Conservation (phyloP, 2,329 filamentous ascomycete species). For the Colletotrichum melonis region DNA sequence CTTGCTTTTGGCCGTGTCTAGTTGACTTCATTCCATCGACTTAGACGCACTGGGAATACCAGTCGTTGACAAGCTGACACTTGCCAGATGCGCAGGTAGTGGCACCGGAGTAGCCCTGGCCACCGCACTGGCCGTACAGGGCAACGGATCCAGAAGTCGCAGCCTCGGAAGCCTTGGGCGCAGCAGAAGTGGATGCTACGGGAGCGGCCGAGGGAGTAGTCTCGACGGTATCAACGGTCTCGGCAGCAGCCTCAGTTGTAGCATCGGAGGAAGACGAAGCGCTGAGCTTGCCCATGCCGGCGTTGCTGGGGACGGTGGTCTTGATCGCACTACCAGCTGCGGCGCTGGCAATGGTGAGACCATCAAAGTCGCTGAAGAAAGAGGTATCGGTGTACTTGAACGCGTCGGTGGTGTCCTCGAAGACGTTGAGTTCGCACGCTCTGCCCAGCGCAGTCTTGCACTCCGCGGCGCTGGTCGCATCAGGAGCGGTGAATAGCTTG, state of each 20-base stretch:
- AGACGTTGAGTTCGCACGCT: constrained; percentile 25
- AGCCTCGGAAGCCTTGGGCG: not conserved
- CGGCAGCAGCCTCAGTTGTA: not conserved
- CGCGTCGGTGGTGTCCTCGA: constrained; percentile 13
- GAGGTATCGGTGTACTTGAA: constrained; percentile 21
- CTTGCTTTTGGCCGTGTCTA: not conserved
- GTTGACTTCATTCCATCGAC: not conserved
- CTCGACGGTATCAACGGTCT: not conserved
- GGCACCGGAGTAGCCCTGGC: constrained; percentile 36
- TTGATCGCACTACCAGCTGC: constrained; percentile 27
- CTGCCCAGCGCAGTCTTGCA: constrained; percentile 32
- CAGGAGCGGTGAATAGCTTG: constrained; percentile 40
- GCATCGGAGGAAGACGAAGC: not conserved
- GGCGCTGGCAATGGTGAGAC: constrained; percentile 12
- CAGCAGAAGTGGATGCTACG: not conserved
- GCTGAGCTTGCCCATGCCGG: constrained; percentile 29
- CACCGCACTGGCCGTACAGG: constrained; percentile 50
- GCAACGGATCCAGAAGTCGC: constrained; percentile 37
- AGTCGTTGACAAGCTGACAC: constrained; percentile 36
- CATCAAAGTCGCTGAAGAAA: constrained; percentile 19
- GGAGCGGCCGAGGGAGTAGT: not conserved
- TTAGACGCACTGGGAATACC: constrained; percentile 38
- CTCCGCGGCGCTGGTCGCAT: constrained; percentile 25
- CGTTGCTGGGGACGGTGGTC: constrained; percentile 27
- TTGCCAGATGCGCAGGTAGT: constrained; percentile 38